A percentile compares a stretch with the other conserved stretches of the same genome.
These are phyloP conservation scores for Talaromyces sp. DNA, from an alignment of 2,329 filamentous ascomycete species.

Conservation along the genomic window DNA sequence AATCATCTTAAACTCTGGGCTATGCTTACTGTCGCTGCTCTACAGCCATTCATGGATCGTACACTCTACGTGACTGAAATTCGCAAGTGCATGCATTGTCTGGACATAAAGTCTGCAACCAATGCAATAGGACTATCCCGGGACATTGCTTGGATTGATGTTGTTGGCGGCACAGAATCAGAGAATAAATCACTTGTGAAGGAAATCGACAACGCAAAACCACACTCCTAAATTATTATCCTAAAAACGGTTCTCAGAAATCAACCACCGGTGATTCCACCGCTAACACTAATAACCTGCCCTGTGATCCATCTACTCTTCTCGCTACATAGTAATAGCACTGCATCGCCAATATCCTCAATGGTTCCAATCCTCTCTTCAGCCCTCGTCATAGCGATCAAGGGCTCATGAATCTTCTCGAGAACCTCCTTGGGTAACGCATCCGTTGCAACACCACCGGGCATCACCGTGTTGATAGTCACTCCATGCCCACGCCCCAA, in stretches of 20 bases:
- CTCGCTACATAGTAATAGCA: constrained; percentile 39
- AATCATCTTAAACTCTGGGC: constrained; percentile 8
- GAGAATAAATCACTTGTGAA: constrained; percentile 2
- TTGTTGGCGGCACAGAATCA: constrained; percentile 2
- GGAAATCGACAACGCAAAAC: neutral
- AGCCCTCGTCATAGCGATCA: constrained; percentile 29
- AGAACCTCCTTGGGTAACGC: constrained; percentile 20
- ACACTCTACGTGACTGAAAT: neutral
- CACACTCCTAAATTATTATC: neutral
- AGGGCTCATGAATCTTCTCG: constrained; percentile 12
- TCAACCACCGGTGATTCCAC: constrained; percentile 30
- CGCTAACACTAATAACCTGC: constrained; percentile 42
- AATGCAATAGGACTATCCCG: constrained; percentile 1
- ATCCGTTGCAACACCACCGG: constrained; percentile 42
- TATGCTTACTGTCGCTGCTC: neutral
- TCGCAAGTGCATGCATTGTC: constrained; percentile 1
- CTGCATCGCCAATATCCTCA: constrained; percentile 45
- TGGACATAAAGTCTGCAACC: constrained; percentile 1
- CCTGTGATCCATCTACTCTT: constrained; percentile 47
- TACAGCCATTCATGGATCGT: neutral
- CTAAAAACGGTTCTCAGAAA: neutral
- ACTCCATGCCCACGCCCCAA: constrained; percentile 40
- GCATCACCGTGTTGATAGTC: constrained; percentile 45
- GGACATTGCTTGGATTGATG: constrained; percentile 12
- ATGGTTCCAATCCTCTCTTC: constrained; percentile 34